Base-by-base conservation (phyloP, 805 yeast species). In the Zygosaccharomyces bailii region DNA sequence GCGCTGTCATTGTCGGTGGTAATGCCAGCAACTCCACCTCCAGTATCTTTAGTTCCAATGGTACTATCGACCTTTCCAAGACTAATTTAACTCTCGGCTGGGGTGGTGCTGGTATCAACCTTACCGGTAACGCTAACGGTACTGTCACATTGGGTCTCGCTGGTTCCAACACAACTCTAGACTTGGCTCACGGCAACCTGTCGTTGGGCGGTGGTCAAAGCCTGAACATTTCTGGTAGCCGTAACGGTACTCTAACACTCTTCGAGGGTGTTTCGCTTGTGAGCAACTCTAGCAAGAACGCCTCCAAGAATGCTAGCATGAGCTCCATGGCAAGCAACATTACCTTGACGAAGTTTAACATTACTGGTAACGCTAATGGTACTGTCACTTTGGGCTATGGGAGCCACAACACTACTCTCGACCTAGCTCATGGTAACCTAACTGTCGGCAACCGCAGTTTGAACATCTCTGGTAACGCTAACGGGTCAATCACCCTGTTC, bases 401-500 rank as follows among this genome's bases (percentile, higher is more conserved):
- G 8, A 16, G 31, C 14, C 13, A 27, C 21, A 37, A 37, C 14
- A 24, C 32, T 4, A 37, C 33, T 37, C n/a, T 37, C 18, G 40
- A 37, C 32, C 30, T 37, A 10, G 27, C 40, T 6, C 19, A 24
- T 5, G 30, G 23, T 6, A 37, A 37, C 23, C 27, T 37, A 13
- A 37, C 40, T 6, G 17, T 37, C n/a, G 40, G 40, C 10, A 37
- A 30, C 32, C 20, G 40, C 30, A 37, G 24, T 17, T 24, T 30
- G 19, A 37, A 37, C 23, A 11, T 37, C 11, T 25, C 40, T 4
- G 40, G 40, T 37, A 37, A 37, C 14, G 13, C 32, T 16, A 37
- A 37, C 20, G 40, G 40, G 7, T 37, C 40, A 13, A 37, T 37
- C 30, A 37, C 40, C 5, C 16, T 37, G 6, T 37, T 37, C 40